A percentile compares a stretch with the other conserved stretches of the same genome.
Evolutionary conservation across 805 yeast genomes (phyloP).

Genomic region (Metschnikowia kunwiensis): DNA sequence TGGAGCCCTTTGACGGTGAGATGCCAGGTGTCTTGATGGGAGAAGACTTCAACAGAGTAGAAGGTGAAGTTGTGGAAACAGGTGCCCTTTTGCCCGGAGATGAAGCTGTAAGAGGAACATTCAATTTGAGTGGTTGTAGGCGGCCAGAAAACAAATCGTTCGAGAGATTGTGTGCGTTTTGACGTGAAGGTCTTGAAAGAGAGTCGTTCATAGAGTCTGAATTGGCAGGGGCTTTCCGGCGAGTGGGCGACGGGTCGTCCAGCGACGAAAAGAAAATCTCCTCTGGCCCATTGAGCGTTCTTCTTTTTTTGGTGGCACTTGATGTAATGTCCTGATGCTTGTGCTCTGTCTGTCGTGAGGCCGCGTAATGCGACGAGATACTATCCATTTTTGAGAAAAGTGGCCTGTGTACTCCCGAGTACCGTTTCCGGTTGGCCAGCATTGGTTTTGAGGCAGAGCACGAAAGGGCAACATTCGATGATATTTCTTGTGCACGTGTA

Average conservation of each 20-base stretch:
- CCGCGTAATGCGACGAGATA: slow-evolving; percentile 47
- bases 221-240: slow-evolving; percentile 5
- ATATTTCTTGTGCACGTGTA: slow-evolving; percentile 19
- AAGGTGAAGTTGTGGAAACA: slow-evolving; percentile 1
- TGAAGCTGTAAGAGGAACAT: slow-evolving; percentile 4
- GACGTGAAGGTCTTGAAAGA: neutral
- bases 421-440: slow-evolving; percentile 23
- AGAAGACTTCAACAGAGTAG: slow-evolving; percentile 7
- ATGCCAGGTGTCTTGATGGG: slow-evolving; percentile 21
- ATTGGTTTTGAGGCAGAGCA: slow-evolving; percentile 1
- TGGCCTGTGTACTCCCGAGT: slow-evolving; percentile 32
- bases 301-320: slow-evolving; percentile 31
- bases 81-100: neutral
- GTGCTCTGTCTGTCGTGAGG: slow-evolving; percentile 19
- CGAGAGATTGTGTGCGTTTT: slow-evolving; percentile 1
- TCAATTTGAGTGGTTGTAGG: slow-evolving; percentile 6
- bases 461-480: slow-evolving; percentile 9
- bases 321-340: slow-evolving; percentile 6
- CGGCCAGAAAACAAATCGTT: slow-evolving; percentile 8
- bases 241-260: slow-evolving; percentile 17
- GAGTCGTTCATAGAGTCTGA: neutral
- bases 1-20: slow-evolving; percentile 41
- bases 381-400: slow-evolving; percentile 46
- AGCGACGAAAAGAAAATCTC: slow-evolving; percentile 23
- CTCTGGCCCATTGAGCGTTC: slow-evolving; percentile 43